Evolutionary conservation across 2,329 filamentous ascomycete genomes (phyloP).

Genomic region (Mariannaea elegans): DNA sequence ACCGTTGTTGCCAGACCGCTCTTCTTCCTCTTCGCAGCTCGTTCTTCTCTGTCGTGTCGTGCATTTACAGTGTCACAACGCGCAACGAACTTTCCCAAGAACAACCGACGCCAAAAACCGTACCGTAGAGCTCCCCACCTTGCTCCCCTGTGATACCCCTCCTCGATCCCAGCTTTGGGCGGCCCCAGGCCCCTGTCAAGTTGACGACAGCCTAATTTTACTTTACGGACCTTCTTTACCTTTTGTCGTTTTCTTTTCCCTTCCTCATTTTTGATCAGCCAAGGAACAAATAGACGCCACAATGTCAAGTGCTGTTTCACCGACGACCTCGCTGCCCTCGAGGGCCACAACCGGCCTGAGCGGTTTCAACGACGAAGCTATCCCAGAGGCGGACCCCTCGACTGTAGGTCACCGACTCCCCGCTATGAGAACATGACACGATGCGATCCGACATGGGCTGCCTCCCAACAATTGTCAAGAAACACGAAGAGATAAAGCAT

Average conservation of each 20-base stretch:
- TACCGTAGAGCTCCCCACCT: slow-evolving; percentile 29
- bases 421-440: background rate
- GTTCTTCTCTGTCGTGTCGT: too few relatives aligned
- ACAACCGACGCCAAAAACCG: slow-evolving; percentile 7
- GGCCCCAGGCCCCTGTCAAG: slow-evolving; percentile 12
- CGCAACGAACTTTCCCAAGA: slow-evolving; percentile 7
- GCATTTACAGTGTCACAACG: background rate
- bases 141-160: slow-evolving; percentile 22
- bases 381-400: slow-evolving; percentile 66
- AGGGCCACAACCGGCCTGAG: slow-evolving; percentile 57
- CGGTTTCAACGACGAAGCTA: slow-evolving; percentile 63
- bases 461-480: background rate
- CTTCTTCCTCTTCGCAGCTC: too few relatives aligned
- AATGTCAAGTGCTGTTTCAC: slow-evolving; percentile 43
- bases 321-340: slow-evolving; percentile 52
- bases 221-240: slow-evolving; percentile 3
- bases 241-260: slow-evolving; percentile 1
- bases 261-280: background rate
- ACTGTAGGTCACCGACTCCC: slow-evolving; percentile 55
- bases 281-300: slow-evolving; percentile 3
- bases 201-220: slow-evolving; percentile 19
- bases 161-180: slow-evolving; percentile 21
- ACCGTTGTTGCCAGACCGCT: too few relatives aligned
- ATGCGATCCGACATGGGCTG: background rate
- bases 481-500: background rate